Percentiles rank a stretch among this genome's conserved stretches.
phyloP scores from a whole-genome alignment of 129 eudicot genomes.

The Artemisia tridentata region DNA sequence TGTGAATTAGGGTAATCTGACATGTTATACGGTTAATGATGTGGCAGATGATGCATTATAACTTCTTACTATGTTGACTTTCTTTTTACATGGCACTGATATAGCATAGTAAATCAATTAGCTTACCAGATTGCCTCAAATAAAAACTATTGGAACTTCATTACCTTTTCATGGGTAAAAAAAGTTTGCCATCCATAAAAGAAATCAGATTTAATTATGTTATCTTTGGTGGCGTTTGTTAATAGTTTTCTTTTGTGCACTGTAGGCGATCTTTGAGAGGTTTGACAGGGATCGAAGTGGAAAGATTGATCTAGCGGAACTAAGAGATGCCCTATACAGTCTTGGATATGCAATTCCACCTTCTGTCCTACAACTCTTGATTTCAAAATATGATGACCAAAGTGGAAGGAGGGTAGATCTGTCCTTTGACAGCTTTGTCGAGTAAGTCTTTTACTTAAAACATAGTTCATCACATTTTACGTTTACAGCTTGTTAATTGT shows the following conservation, averaged over 20 bases:
- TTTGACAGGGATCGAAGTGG: slow-evolving; percentile 92
- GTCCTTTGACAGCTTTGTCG: slow-evolving; percentile 69
- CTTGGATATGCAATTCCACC: slow-evolving; percentile 82
- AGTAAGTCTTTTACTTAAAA: slow-evolving; percentile 49
- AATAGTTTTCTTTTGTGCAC: slow-evolving; percentile 10
- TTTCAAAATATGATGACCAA: slow-evolving; percentile 67
- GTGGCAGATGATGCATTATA: no score
- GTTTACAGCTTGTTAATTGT: neutral
- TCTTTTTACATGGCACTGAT: neutral
- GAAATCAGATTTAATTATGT: neutral
- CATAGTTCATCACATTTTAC: slow-evolving; percentile 2
- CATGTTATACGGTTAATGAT: neutral
- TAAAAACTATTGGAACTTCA: neutral
- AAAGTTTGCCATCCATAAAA: neutral
- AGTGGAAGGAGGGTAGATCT: slow-evolving; percentile 58
- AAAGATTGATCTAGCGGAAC: slow-evolving; percentile 63
- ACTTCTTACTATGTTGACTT: no score
- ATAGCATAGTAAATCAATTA: no score
- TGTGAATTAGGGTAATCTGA: neutral
- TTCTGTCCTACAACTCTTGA: slow-evolving; percentile 67
- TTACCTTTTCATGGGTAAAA: neutral
- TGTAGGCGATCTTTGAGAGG: slow-evolving; percentile 79
- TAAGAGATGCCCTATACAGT: slow-evolving; percentile 75
- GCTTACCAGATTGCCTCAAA: neutral
- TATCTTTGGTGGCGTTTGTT: slow-evolving; percentile 1